Percentiles rank a stretch among this genome's conserved stretches.
These are phyloP conservation scores for Fallopia convolvulus DNA, from an alignment of 148 eudicot species.

Conservation along the genomic window DNA sequence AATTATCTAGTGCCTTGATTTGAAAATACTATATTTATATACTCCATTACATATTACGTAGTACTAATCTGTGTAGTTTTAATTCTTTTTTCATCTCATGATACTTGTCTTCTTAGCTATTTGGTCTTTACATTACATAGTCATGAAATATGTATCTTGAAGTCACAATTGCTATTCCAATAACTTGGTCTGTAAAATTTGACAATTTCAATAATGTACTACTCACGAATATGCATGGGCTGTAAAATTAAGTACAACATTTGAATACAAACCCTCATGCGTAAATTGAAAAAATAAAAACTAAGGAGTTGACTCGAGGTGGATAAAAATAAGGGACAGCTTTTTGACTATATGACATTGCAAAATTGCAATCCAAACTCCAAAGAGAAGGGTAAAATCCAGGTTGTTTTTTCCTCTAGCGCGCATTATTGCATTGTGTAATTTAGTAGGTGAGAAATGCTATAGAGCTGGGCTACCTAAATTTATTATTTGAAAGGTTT, in stretches of 20 bases:
- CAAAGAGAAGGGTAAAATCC: conserved; percentile 6
- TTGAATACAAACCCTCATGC: background rate
- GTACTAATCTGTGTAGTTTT: too few species aligned
- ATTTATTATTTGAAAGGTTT: background rate
- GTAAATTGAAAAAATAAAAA: background rate
- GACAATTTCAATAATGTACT: too few species aligned
- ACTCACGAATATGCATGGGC: too few species aligned
- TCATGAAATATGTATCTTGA: too few species aligned
- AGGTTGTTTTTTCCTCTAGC: background rate
- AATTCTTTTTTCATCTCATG: too few species aligned
- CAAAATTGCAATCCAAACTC: background rate
- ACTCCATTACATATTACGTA: too few species aligned
- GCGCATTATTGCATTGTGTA: background rate
- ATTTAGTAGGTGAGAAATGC: background rate
- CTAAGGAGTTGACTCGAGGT: background rate
- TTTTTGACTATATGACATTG: background rate
- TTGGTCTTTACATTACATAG: too few species aligned
- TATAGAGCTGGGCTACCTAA: background rate
- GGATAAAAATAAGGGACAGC: background rate
- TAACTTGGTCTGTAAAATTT: too few species aligned
- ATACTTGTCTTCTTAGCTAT: too few species aligned
- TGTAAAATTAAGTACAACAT: too few species aligned
- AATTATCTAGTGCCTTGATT: background rate
- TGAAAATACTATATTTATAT: background rate
- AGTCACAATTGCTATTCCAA: too few species aligned